Evolutionary conservation across 345 rosid genomes (phyloP).

Genomic region (Syzygium jambos): DNA sequence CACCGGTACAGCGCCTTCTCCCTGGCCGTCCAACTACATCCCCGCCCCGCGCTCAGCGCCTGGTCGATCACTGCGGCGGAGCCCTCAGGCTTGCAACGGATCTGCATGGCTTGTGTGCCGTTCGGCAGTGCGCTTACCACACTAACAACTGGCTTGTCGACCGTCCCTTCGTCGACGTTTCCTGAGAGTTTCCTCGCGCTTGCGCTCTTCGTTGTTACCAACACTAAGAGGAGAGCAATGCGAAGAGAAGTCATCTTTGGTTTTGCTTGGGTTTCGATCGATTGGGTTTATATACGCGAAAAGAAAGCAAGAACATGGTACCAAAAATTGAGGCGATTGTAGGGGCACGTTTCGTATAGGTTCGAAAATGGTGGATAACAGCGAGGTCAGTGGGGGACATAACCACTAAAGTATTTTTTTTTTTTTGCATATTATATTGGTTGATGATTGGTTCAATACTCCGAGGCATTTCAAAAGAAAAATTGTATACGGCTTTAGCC

Average conservation of each 20-base stretch:
- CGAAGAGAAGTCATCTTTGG: not conserved
- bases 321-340: not conserved
- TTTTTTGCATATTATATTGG: not conserved
- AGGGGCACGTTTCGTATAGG: not conserved
- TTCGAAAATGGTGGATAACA: not conserved
- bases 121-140: not conserved
- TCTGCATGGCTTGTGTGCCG: not conserved
- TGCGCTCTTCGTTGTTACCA: not conserved
- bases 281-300: not conserved
- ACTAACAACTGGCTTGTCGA: not conserved
- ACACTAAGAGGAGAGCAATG: not conserved
- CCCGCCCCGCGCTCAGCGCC: not conserved
- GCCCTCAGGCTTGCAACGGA: not conserved
- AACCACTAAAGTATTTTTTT: not conserved
- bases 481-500: not conserved
- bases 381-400: not conserved
- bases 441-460: not conserved
- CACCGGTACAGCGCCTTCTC: not conserved
- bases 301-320: not conserved
- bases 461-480: not conserved
- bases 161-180: not conserved
- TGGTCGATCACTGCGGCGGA: not conserved
- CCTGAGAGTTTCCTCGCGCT: not conserved
- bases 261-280: not conserved
- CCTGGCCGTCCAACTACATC: not conserved